A percentile compares a stretch with the other conserved stretches of the same genome.
phyloP scores from a whole-genome alignment of 2,329 filamentous ascomycete species.

The Exophiala sideris region DNA sequence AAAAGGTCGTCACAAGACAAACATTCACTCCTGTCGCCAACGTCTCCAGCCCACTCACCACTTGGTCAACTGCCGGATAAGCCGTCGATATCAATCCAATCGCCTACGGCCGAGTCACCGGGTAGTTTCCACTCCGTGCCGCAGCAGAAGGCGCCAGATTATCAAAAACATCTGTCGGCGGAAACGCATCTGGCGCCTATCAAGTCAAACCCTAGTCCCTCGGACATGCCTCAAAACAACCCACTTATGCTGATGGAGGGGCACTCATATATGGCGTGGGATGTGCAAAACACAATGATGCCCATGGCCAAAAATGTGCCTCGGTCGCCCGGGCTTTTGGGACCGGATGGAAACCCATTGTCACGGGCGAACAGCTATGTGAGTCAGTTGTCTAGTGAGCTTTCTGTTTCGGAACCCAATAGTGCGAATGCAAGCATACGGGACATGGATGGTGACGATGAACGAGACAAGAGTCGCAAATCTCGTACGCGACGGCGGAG shows the following conservation, averaged over 20 bases:
- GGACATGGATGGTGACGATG: constrained; percentile 8
- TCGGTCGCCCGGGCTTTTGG: constrained; percentile 21
- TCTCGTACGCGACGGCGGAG: constrained; percentile 8
- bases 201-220: constrained; percentile 10
- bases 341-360: constrained; percentile 19
- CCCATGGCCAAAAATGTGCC: constrained; percentile 26
- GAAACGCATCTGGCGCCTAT: not conserved
- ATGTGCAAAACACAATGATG: constrained; percentile 19
- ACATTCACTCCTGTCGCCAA: constrained; percentile 2
- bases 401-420: constrained; percentile 20
- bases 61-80: constrained; percentile 15
- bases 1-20: constrained; percentile 12
- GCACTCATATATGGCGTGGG: constrained; percentile 26
- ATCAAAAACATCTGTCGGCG: constrained; percentile 1
- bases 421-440: constrained; percentile 8
- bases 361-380: constrained; percentile 23
- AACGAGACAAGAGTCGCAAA: constrained; percentile 4
- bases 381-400: constrained; percentile 25
- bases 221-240: constrained; percentile 16
- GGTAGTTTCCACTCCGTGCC: constrained; percentile 83
- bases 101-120: constrained; percentile 88
- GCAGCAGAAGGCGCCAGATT: constrained; percentile 61
- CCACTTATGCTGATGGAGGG: constrained; percentile 24
- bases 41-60: constrained; percentile 16
- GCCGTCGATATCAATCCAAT: constrained; percentile 18